Percentiles rank a stretch among this genome's conserved stretches.
Evolutionary conservation across 176 grass and related monocot genomes (phyloP).

Genomic region (Aegilops longissima): DNA sequence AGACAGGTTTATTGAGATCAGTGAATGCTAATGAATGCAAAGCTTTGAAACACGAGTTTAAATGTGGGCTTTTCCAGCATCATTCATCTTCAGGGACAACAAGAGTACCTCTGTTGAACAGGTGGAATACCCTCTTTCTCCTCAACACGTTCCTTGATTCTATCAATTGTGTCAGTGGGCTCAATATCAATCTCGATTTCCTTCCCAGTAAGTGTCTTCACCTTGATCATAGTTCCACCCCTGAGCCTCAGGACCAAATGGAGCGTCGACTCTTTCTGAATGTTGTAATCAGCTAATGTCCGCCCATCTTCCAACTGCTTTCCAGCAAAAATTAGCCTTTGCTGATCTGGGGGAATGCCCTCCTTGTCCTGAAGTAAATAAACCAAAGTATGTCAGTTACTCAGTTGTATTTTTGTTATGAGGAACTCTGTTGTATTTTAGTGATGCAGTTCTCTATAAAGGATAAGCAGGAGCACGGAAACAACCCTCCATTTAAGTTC

Average conservation of each 20-base stretch:
- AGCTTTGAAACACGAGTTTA: background rate
- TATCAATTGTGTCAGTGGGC: slow-evolving; percentile 64
- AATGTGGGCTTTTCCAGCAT: background rate
- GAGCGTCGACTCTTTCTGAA: slow-evolving; percentile 85
- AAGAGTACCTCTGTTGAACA: slow-evolving; percentile 68
- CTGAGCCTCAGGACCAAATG: slow-evolving; percentile 78
- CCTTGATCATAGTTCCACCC: slow-evolving; percentile 90
- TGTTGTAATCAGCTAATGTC: slow-evolving; percentile 87
- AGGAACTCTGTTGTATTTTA: background rate
- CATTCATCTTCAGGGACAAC: background rate
- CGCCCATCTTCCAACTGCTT: slow-evolving; percentile 83
- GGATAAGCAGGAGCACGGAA: background rate
- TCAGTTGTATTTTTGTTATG: background rate
- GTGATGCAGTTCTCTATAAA: background rate
- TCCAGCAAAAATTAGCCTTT: slow-evolving; percentile 78
- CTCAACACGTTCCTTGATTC: slow-evolving; percentile 90
- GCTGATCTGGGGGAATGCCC: slow-evolving; percentile 78
- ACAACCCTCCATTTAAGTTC: background rate
- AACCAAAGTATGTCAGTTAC: background rate
- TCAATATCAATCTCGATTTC: slow-evolving; percentile 82
- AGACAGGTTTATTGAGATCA: background rate
- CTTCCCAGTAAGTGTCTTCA: slow-evolving; percentile 86
- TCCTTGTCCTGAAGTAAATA: slow-evolving; percentile 65
- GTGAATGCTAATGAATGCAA: background rate
- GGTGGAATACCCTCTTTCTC: slow-evolving; percentile 91